These are phyloP conservation scores for Flaveria robusta DNA, from an alignment of 129 eudicot species.

Conservation along the genomic window DNA sequence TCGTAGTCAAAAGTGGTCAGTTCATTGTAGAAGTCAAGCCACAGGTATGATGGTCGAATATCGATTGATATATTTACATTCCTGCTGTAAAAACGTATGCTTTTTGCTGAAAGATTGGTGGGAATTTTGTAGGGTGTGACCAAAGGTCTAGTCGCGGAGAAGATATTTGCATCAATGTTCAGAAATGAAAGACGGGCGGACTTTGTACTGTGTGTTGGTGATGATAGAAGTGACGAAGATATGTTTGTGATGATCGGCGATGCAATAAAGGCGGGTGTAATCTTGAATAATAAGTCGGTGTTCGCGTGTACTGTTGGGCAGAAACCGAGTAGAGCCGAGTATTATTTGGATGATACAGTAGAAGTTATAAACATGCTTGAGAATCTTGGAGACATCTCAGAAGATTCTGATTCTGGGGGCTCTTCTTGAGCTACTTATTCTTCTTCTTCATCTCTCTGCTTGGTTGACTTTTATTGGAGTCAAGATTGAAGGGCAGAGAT, in stretches of 20 bases:
- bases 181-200: conserved; percentile 45
- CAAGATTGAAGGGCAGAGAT: conserved; percentile 29
- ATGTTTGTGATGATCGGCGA: conserved; percentile 69
- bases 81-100: neutral
- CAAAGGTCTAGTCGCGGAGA: conserved; percentile 64
- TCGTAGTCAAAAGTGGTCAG: conserved; percentile 60
- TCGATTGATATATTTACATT: neutral
- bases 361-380: conserved; percentile 63
- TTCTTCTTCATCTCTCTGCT: conserved; percentile 14
- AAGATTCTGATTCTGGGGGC: conserved; percentile 29
- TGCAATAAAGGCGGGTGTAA: conserved; percentile 43
- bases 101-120: conserved; percentile 1
- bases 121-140: conserved; percentile 54
- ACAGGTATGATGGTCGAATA: conserved; percentile 39
- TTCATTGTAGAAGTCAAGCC: conserved; percentile 60
- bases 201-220: conserved; percentile 76
- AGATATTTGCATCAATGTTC: conserved; percentile 52
- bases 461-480: conserved; percentile 19
- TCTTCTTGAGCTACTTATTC: conserved; percentile 26
- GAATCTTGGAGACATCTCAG: conserved; percentile 55
- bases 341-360: conserved; percentile 61
- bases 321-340: conserved; percentile 64
- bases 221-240: conserved; percentile 71
- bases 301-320: conserved; percentile 69
- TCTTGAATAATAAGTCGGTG: conserved; percentile 42